These are phyloP conservation scores for Leucaena leucocephala DNA, from an alignment of 306 rosid species.

Conservation along the genomic window DNA sequence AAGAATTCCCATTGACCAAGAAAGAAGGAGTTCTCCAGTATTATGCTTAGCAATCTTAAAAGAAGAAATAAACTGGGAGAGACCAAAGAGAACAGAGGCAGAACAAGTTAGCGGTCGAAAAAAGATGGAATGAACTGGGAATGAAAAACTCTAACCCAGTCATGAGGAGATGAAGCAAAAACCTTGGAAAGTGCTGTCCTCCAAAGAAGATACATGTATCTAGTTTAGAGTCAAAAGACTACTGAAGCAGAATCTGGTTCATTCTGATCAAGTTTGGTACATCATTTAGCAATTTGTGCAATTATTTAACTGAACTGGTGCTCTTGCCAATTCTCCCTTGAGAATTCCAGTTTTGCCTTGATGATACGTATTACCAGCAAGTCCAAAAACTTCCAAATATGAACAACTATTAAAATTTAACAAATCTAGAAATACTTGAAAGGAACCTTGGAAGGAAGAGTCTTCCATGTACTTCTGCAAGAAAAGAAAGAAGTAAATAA, in stretches of 20 bases:
- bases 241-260: background rate
- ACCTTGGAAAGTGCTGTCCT: background rate
- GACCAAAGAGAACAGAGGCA: background rate
- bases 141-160: background rate
- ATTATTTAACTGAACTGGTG: background rate
- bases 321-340: background rate
- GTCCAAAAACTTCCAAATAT: background rate
- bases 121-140: background rate
- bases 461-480: slow-evolving; percentile 89
- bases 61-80: background rate
- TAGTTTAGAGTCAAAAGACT: background rate
- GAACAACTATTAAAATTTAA: background rate
- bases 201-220: background rate
- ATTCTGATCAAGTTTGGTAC: background rate
- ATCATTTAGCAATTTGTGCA: background rate
- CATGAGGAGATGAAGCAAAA: background rate
- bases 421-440: background rate
- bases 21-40: too few species aligned
- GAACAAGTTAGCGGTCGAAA: too few species aligned
- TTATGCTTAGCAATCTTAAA: background rate
- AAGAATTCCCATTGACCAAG: background rate
- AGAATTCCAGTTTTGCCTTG: background rate
- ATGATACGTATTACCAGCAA: background rate
- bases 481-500: slow-evolving; percentile 39
- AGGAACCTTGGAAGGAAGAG: slow-evolving; percentile 64